These are phyloP conservation scores for Coprinellus micaceus DNA, from an alignment of 768 basidiomycete species.

Conservation along the genomic window DNA sequence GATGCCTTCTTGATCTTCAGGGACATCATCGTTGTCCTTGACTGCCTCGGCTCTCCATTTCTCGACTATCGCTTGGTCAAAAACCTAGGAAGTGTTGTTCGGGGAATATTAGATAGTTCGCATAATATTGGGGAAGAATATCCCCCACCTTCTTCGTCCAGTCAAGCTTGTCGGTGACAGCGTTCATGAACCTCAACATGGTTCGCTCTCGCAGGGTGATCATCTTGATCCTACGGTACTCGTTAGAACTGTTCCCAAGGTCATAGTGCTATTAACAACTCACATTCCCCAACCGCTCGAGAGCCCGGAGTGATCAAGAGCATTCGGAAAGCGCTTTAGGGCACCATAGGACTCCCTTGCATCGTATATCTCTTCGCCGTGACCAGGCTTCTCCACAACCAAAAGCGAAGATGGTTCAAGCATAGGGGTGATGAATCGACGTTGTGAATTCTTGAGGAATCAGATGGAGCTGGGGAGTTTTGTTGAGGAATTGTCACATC, in stretches of 20 bases:
- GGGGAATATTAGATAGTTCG: background rate
- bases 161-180: constrained; percentile 29
- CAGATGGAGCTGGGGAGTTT: too few species aligned
- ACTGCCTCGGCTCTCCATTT: constrained; percentile 16
- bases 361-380: too few species aligned
- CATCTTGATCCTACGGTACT: constrained; percentile 5
- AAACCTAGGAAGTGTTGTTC: constrained; percentile 7
- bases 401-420: too few species aligned
- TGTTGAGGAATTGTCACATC: too few species aligned
- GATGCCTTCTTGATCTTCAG: background rate
- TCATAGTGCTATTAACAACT: too few species aligned
- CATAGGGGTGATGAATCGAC: too few species aligned
- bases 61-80: constrained; percentile 12
- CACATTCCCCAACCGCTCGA: background rate
- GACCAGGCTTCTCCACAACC: too few species aligned
- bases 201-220: constrained; percentile 28
- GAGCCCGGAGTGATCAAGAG: background rate
- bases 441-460: too few species aligned
- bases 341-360: too few species aligned
- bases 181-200: constrained; percentile 35
- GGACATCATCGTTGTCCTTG: background rate
- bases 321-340: background rate
- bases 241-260: too few species aligned
- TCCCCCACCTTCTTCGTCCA: constrained; percentile 29
- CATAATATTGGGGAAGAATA: background rate